Conservation (phyloP, 2,329 filamentous ascomycete genomes). For the Fonsecaea pedrosoi region DNA sequence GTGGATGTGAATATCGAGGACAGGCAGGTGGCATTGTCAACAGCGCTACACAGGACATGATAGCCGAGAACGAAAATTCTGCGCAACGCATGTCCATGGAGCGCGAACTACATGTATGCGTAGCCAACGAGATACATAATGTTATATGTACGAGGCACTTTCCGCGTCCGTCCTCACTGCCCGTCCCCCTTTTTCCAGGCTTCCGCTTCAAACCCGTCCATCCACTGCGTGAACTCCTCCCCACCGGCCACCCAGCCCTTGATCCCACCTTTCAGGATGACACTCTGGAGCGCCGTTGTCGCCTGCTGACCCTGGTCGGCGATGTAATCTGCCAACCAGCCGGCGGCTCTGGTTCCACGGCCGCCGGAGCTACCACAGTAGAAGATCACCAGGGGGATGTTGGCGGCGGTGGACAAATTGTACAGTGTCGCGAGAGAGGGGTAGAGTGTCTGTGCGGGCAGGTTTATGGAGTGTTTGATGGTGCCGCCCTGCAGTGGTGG, state of each 20-base stretch:
- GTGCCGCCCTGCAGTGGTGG: slow-evolving; percentile 61
- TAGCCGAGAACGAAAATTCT: background rate
- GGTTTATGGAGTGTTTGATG: slow-evolving; percentile 61
- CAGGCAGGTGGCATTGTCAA: background rate
- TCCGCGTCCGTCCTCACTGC: background rate
- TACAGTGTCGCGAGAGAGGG: slow-evolving; percentile 48
- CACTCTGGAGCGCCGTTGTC: slow-evolving; percentile 16
- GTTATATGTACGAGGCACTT: too few relatives aligned
- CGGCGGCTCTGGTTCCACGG: slow-evolving; percentile 61
- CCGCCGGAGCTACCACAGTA: slow-evolving; percentile 60
- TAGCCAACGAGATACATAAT: too few relatives aligned
- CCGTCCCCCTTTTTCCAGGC: slow-evolving; percentile 26
- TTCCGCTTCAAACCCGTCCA: slow-evolving; percentile 43
- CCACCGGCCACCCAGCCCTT: slow-evolving; percentile 44
- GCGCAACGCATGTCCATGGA: too few relatives aligned
- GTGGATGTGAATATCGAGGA: background rate
- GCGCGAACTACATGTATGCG: too few relatives aligned
- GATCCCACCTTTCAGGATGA: slow-evolving; percentile 44
- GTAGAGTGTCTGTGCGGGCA: slow-evolving; percentile 52
- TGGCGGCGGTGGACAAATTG: slow-evolving; percentile 42
- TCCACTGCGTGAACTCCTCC: slow-evolving; percentile 40
- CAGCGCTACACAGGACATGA: background rate
- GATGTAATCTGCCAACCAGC: slow-evolving; percentile 64
- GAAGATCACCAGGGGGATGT: slow-evolving; percentile 47
- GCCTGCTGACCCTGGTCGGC: slow-evolving; percentile 42